Percentiles rank a stretch among this genome's conserved stretches.
These are phyloP conservation scores for Datisca glomerata DNA, from an alignment of 306 rosid species.

Conservation along the genomic window DNA sequence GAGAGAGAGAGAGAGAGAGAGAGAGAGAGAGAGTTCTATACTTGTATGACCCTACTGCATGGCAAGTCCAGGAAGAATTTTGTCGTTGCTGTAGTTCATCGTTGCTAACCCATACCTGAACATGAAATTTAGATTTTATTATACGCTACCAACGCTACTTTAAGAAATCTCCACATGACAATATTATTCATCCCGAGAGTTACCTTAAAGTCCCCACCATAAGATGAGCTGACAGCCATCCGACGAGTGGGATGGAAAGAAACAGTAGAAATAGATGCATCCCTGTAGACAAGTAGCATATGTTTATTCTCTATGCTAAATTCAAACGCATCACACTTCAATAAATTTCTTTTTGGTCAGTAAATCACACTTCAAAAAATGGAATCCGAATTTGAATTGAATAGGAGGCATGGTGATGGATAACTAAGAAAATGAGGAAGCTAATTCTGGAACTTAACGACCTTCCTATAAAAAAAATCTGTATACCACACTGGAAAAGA, in stretches of 20 bases:
- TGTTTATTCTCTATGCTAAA: no score
- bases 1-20: slow-evolving; percentile 8
- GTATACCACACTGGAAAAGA: no score
- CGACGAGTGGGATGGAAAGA: slow-evolving; percentile 60
- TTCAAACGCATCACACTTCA: no score
- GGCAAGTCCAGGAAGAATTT: slow-evolving; percentile 83
- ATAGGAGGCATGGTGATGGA: no score
- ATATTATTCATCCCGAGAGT: neutral
- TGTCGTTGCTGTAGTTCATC: slow-evolving; percentile 39
- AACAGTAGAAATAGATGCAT: slow-evolving; percentile 64
- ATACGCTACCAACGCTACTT: no score
- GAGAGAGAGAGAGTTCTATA: slow-evolving; percentile 21
- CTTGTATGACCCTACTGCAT: slow-evolving; percentile 95
- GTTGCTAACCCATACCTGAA: slow-evolving; percentile 73
- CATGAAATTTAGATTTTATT: neutral
- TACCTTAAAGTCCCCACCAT: slow-evolving; percentile 98
- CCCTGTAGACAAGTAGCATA: slow-evolving; percentile 35
- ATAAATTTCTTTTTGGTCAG: no score
- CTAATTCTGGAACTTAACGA: no score
- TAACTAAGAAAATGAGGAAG: no score
- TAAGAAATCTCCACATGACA: neutral
- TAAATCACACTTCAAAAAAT: no score
- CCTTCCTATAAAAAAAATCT: no score
- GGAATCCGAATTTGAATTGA: no score
- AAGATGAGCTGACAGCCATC: slow-evolving; percentile 79